Base-by-base conservation (phyloP, 768 basidiomycete species). In the Amanita polypyramis region DNA sequence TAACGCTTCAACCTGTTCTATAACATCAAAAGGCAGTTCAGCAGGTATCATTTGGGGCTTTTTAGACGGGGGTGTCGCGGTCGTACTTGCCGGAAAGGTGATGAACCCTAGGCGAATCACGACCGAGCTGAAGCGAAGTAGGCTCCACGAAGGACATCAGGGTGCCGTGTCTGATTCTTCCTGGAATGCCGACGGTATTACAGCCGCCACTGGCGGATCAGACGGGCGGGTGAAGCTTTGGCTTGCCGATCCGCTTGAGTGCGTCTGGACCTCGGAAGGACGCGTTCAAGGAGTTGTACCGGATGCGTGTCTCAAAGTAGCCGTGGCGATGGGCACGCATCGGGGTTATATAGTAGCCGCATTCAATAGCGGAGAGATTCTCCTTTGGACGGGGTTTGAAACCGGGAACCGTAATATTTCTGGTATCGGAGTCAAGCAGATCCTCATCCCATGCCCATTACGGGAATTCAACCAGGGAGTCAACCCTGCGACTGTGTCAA, bases 141-240 rank as follows among this genome's bases (percentile, higher is more conserved):
- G 52, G 7, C 65, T 76, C n/a, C 56, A 58, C 4, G 84, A 90
- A 30, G 69, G 76, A 43, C 89, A 91, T 52, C 66, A 70, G n/a
- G 80, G 77, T 5, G 58, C 65, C 0, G 79, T 90, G 3, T 56
- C 70, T 8, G 74, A 81, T 51, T 68, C 76, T 4, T 58, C 70
- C 3, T 86, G 81, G 72, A 72, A 62, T 14, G 59, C 21, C 23
- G 49, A 54, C 12, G 43, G 50, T 34, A 42, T 48, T 3, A 53
- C 55, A 41, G 70, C 78, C 33, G 62, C 77, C 32, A 82, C 79
- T 4, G 79, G 67, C 1, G 78, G 75, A 4, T 58, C 65, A 1
- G 85, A 90, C 54, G 85, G 85, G 0, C 62, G 66, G 19, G 71
- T 86, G 54, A 91, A 89, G 59, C 52, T 92, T 2, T 91, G 89